Conservation (phyloP, 768 basidiomycete genomes). For the Botryobasidium botryosum region DNA sequence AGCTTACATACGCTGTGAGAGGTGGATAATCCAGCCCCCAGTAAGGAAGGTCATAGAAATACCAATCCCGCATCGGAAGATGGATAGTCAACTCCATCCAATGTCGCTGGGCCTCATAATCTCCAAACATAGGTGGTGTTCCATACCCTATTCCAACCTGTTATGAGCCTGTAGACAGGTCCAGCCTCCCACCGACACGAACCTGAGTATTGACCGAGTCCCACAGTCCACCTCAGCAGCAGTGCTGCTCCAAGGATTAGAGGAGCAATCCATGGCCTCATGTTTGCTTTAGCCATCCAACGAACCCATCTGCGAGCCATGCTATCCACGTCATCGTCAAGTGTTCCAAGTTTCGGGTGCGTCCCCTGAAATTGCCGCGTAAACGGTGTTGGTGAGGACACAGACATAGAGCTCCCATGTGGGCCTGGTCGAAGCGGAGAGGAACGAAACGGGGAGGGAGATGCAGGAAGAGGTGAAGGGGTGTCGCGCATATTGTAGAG, state of each 20-base stretch:
- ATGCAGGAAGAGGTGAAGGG: neutral
- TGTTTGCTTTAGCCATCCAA: constrained; percentile 59
- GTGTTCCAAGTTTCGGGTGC: neutral
- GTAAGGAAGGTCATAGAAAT: constrained; percentile 71
- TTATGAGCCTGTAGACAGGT: neutral
- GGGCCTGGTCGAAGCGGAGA: constrained; percentile 7
- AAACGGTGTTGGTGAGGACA: constrained; percentile 3
- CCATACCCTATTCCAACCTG: constrained; percentile 33
- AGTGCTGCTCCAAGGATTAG: constrained; percentile 34
- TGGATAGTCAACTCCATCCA: constrained; percentile 89
- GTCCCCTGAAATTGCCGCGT: neutral
- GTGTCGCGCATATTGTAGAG: constrained; percentile 1
- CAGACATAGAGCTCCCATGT: constrained; percentile 1
- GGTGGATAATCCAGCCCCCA: constrained; percentile 97
- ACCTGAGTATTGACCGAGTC: constrained; percentile 76
- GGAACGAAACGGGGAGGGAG: neutral
- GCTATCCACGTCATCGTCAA: constrained; percentile 6
- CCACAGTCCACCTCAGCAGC: constrained; percentile 49
- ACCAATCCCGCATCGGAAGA: constrained; percentile 64
- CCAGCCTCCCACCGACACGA: constrained; percentile 15
- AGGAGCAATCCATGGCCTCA: constrained; percentile 45
- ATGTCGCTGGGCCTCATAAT: constrained; percentile 87
- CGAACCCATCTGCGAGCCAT: constrained; percentile 47
- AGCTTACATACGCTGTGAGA: constrained; percentile 77
- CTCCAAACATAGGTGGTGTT: constrained; percentile 73